Percentiles rank a stretch among this genome's conserved stretches.
phyloP scores from a whole-genome alignment of 2,329 filamentous ascomycete species.

The Drechslerella coelobrocha region DNA sequence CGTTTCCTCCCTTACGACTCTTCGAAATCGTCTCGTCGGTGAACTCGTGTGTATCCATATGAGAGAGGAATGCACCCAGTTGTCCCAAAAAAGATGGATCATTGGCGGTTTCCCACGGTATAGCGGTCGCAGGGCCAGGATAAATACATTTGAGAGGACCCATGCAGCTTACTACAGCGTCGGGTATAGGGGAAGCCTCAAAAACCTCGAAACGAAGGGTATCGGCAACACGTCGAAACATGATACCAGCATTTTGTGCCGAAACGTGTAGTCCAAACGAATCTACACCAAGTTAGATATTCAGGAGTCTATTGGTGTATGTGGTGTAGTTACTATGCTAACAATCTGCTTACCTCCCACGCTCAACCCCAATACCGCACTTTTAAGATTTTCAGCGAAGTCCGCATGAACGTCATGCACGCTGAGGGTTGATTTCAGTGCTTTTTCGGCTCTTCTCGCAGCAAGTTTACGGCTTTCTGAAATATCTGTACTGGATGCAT shows the following conservation, averaged over 20 bases:
- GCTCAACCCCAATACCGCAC: too few relatives aligned
- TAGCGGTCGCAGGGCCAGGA: slow-evolving; percentile 57
- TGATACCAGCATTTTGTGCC: slow-evolving; percentile 62
- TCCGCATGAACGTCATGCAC: too few relatives aligned
- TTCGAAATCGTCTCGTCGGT: slow-evolving; percentile 14
- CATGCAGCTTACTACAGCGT: slow-evolving; percentile 57
- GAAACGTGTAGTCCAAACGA: slow-evolving; percentile 59
- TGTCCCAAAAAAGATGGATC: slow-evolving; percentile 8
- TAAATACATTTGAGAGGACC: slow-evolving; percentile 61
- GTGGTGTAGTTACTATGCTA: too few relatives aligned
- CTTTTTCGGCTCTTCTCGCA: too few relatives aligned
- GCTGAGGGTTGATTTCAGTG: too few relatives aligned
- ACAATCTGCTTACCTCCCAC: too few relatives aligned
- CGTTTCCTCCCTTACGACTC: slow-evolving; percentile 14
- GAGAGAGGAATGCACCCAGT: slow-evolving; percentile 23
- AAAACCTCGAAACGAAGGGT: slow-evolving; percentile 60
- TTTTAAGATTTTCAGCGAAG: too few relatives aligned
- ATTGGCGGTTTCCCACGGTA: slow-evolving; percentile 3
- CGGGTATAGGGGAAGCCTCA: slow-evolving; percentile 61
- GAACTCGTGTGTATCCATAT: slow-evolving; percentile 26
- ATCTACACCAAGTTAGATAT: too few relatives aligned
- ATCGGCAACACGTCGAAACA: slow-evolving; percentile 57
- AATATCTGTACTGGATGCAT: too few relatives aligned
- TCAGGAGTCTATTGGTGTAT: too few relatives aligned
- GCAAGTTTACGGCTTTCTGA: too few relatives aligned